These are phyloP conservation scores for Yarrowia divulgata DNA, from an alignment of 805 yeast genomes.

Conservation along the genomic window DNA sequence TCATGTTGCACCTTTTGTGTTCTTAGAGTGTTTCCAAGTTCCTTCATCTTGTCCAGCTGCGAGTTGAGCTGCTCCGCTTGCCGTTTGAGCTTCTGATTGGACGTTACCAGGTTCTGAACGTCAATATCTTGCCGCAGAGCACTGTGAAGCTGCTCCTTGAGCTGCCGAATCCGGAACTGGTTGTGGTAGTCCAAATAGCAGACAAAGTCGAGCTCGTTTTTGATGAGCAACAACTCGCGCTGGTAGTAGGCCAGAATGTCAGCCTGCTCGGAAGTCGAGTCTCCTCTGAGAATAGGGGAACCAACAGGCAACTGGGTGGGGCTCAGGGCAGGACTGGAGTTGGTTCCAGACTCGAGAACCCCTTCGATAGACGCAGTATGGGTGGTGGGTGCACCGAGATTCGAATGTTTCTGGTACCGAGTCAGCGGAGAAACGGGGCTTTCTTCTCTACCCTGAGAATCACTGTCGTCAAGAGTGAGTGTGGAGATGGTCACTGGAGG, in stretches of 20 bases:
- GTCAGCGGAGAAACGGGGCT: slow-evolving; percentile 30
- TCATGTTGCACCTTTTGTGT: slow-evolving; percentile 53
- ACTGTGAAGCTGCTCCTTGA: slow-evolving; percentile 49
- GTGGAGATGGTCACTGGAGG: slow-evolving; percentile 27
- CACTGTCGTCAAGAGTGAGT: slow-evolving; percentile 11
- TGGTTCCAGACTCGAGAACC: slow-evolving; percentile 18
- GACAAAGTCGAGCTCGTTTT: slow-evolving; percentile 68
- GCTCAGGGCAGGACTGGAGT: slow-evolving; percentile 25
- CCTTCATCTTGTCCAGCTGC: slow-evolving; percentile 49
- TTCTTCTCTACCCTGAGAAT: slow-evolving; percentile 19
- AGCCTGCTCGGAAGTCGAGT: slow-evolving; percentile 20
- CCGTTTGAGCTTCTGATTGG: slow-evolving; percentile 47
- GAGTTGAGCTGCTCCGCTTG: slow-evolving; percentile 46
- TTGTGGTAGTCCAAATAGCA: slow-evolving; percentile 60
- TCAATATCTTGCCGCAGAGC: slow-evolving; percentile 47
- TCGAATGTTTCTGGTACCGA: slow-evolving; percentile 23
- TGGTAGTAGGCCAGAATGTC: slow-evolving; percentile 57
- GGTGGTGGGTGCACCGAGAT: not conserved
- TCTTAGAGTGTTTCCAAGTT: slow-evolving; percentile 48
- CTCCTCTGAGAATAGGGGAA: slow-evolving; percentile 21
- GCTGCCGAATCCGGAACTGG: slow-evolving; percentile 51
- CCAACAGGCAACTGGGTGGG: slow-evolving; percentile 27
- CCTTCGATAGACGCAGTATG: slow-evolving; percentile 26
- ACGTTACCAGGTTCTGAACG: slow-evolving; percentile 47
- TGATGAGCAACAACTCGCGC: slow-evolving; percentile 62